phyloP scores from a whole-genome alignment of 2,329 filamentous ascomycete species.

The Xylariaceae sp. region DNA sequence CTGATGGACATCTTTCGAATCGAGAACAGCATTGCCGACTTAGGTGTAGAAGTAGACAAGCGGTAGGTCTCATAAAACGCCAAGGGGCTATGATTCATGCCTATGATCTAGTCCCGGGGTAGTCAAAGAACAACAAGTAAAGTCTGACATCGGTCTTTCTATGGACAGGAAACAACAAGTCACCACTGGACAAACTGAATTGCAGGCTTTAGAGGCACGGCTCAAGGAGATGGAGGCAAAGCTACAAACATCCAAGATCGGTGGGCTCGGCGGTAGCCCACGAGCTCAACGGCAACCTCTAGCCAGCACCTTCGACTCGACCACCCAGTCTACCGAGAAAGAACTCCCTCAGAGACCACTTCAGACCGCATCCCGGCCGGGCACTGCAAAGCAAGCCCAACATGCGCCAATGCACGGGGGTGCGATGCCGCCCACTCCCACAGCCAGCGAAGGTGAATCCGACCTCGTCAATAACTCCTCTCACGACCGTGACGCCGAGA shows the following conservation, averaged over 20 bases:
- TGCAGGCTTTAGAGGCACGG: conserved; percentile 83
- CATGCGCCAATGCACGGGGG: conserved; percentile 60
- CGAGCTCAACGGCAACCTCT: conserved; percentile 41
- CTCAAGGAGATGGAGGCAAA: conserved; percentile 86
- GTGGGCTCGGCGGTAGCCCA: conserved; percentile 25
- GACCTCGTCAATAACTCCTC: conserved; percentile 45
- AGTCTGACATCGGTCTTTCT: conserved; percentile 22
- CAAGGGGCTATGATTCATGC: background rate
- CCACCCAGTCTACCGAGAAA: conserved; percentile 38
- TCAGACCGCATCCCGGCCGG: conserved; percentile 55
- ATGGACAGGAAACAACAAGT: conserved; percentile 78
- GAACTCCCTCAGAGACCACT: conserved; percentile 38
- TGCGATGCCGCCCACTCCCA: conserved; percentile 66
- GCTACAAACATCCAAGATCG: conserved; percentile 50
- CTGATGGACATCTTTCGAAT: conserved; percentile 90
- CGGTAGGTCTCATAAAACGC: conserved; percentile 66
- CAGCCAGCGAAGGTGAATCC: conserved; percentile 69
- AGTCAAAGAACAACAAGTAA: background rate
- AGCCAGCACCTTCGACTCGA: conserved; percentile 38
- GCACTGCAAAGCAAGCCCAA: conserved; percentile 57
- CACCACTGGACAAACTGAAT: conserved; percentile 75
- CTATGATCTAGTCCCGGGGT: background rate
- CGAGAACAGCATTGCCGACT: conserved; percentile 75
- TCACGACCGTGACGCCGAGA: conserved; percentile 42
- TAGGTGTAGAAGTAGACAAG: conserved; percentile 78